Evolutionary conservation across 805 yeast genomes (phyloP), one percentile per base, ranked within the genome.

Genomic region (Kluyveromyces aestuarii): DNA sequence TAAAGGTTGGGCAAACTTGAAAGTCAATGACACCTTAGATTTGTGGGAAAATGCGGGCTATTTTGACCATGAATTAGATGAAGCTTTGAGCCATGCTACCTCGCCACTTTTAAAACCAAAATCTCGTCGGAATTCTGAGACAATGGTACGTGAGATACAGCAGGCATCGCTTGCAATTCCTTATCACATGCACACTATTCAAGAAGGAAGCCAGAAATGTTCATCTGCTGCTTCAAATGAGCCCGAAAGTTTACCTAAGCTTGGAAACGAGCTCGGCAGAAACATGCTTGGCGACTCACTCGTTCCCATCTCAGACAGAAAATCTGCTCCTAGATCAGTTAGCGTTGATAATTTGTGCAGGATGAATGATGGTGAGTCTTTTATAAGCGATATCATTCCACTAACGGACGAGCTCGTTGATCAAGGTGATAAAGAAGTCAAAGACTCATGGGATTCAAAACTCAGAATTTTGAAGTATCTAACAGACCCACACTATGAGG

Each of bases 1-100:
- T 47, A 50, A 52, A 47, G 59, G 63, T 13, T 57, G 63, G 59
- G 57, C 60, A 11, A 52, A 56, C 40, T 53, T 63, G 43, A 55
- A 57, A 7, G 50, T 63, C 27, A 46, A 54, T 39, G 66, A 61
- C 48, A 60, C 54, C 42, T 42, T 62, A 19, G 59, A 62, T 38
- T 51, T 63, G 16, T 63, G 66, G 68, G 64, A 57, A 40, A 54
- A 57, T 38, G 50, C 52, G 21, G 38, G 48, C 10, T 17, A 52
- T 25, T 54, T 56, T 27, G 44, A 48, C 11, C 27, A 27, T 33
- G 45, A 43, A 27, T 37, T 43, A 17, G 45, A 43, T 16, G 45
- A 43, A 36, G 45, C 27, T 33, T 17, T 43, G 13, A 43, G 39
- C 17, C 19, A 19, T 16, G 45, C 25, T 2, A 17, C 11, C 13